A percentile compares a stretch with the other conserved stretches of the same genome.
Conservation (phyloP, 2,329 filamentous ascomycete species). For the Fusarium acutatum region DNA sequence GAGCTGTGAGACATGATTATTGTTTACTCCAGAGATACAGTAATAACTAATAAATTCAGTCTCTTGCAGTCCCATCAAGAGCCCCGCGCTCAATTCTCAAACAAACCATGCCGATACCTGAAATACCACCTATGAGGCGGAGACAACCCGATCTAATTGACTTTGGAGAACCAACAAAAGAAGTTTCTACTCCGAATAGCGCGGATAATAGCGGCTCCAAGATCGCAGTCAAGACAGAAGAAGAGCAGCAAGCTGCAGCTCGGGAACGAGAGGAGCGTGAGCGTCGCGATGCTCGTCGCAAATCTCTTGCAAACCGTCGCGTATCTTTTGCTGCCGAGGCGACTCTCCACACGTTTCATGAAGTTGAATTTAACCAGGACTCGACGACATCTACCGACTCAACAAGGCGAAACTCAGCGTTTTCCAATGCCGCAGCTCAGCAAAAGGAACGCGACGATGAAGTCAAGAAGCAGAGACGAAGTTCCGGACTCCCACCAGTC, state of each 20-base stretch:
- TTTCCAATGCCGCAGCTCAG: conserved; percentile 37
- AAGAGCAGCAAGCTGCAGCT: conserved; percentile 74
- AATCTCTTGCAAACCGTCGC: conserved; percentile 90
- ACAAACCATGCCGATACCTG: conserved; percentile 74
- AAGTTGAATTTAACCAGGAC: conserved; percentile 88
- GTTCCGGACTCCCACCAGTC: conserved; percentile 71
- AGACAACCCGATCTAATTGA: conserved; percentile 32
- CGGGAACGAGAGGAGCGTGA: conserved; percentile 76
- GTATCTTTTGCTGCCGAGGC: conserved; percentile 98
- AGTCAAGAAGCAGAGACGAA: conserved; percentile 68
- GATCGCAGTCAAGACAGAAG: conserved; percentile 73
- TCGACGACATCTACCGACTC: conserved; percentile 83
- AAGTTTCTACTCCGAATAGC: conserved; percentile 16
- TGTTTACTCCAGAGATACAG: neutral
- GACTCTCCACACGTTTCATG: conserved; percentile 96
- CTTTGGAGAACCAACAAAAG: conserved; percentile 19
- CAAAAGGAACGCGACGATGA: conserved; percentile 68
- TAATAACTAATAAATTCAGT: conserved; percentile 51
- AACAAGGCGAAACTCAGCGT: conserved; percentile 73
- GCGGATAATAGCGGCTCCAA: conserved; percentile 56
- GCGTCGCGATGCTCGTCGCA: conserved; percentile 86
- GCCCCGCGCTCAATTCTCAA: conserved; percentile 80
- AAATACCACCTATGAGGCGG: conserved; percentile 72
- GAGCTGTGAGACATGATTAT: conserved; percentile 69
- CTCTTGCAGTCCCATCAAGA: conserved; percentile 61